phyloP scores from a whole-genome alignment of 2,329 filamentous ascomycete species.

The Albophoma yamanashiensis region DNA sequence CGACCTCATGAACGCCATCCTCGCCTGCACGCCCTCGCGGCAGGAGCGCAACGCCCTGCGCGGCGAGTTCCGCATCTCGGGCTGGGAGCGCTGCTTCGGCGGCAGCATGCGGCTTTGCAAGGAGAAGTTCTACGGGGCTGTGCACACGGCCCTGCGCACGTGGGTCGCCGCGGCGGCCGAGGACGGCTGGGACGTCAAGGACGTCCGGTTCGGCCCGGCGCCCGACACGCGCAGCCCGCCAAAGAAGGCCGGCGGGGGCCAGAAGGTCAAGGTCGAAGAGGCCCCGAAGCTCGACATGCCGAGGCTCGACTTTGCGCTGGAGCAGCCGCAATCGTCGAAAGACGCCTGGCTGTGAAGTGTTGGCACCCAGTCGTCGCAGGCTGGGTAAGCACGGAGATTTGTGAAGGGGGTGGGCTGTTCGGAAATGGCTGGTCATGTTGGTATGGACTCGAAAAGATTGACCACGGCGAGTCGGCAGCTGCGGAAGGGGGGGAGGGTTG shows the following conservation, averaged over 20 bases:
- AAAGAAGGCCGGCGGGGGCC: constrained; percentile 21
- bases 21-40: constrained; percentile 65
- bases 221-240: constrained; percentile 18
- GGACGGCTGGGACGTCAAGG: constrained; percentile 77
- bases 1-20: constrained; percentile 82
- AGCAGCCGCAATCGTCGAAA: constrained; percentile 17
- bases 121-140: constrained; percentile 90
- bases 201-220: constrained; percentile 64
- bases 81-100: constrained; percentile 86
- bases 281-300: constrained; percentile 53
- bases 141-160: constrained; percentile 79
- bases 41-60: constrained; percentile 68
- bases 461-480: background rate
- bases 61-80: constrained; percentile 67
- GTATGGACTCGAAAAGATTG: background rate
- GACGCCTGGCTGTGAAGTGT: constrained; percentile 18
- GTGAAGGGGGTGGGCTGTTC: background rate
- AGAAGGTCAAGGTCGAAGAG: constrained; percentile 38
- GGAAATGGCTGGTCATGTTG: background rate
- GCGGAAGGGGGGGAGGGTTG: background rate
- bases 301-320: constrained; percentile 38
- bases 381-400: background rate
- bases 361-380: background rate
- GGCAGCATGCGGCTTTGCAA: constrained; percentile 82
- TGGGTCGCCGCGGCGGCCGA: constrained; percentile 84